Evolutionary conservation across 139 green algal species (phyloP).

Genomic region (Chlorella sp.): DNA sequence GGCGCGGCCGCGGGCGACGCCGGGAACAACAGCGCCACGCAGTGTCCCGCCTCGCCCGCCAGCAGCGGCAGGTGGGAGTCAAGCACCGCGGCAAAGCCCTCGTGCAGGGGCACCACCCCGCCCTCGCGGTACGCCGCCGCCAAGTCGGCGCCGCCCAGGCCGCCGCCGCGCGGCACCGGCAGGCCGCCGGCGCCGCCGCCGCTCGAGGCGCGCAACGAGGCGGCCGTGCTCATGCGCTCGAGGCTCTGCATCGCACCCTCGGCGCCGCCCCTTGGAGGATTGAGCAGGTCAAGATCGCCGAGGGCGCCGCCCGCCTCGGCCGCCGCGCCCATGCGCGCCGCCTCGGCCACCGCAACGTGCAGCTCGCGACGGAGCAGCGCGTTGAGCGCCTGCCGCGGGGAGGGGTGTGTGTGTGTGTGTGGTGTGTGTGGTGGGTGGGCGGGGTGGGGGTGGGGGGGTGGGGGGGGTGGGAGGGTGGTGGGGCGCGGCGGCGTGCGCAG

Average conservation of each 20-base stretch:
- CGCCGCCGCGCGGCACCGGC: no score
- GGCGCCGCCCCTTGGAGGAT: no score
- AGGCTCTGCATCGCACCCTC: no score
- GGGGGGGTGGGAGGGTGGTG: no score
- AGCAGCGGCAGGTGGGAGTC: conserved; percentile 21
- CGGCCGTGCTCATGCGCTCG: no score
- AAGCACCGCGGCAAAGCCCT: conserved; percentile 19
- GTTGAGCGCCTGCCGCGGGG: conserved; percentile 26
- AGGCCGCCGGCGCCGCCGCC: no score
- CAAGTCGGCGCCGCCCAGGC: no score
- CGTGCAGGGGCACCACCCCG: conserved; percentile 12
- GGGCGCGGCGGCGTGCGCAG: no score
- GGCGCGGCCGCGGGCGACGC: not conserved
- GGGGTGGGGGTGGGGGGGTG: no score
- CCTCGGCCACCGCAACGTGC: conserved; percentile 12
- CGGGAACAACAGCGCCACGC: conserved; percentile 25
- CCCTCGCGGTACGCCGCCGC: conserved; percentile 2
- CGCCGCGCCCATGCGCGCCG: conserved; percentile 15
- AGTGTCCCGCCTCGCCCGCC: conserved; percentile 24
- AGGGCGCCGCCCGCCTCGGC: not conserved
- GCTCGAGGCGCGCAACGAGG: no score
- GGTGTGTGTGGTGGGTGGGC: no score
- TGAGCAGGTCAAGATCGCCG: conserved; percentile 23
- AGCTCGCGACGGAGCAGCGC: conserved; percentile 39
- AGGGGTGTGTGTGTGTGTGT: not conserved